Evolutionary conservation across 2,329 filamentous ascomycete genomes (phyloP), one percentile per base, ranked within the genome.

Genomic region (Monosporascus sp.): DNA sequence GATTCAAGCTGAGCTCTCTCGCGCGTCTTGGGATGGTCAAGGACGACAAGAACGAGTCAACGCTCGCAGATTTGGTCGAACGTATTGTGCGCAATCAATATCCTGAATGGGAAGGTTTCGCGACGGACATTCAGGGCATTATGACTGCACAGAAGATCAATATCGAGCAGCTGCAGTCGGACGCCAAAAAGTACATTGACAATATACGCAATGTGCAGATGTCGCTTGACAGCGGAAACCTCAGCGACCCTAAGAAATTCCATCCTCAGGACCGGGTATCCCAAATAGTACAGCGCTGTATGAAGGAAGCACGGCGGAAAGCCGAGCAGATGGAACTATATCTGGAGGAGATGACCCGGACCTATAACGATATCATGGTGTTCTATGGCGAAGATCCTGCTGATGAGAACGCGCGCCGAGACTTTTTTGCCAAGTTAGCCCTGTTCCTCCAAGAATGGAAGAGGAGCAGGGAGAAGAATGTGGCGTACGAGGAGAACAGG

Each of bases 11-110:
- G 16, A 94, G 91, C 67, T 97, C 94, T 6, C 85, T 99, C 48
- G 89, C 90, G 27, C 86, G 94, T 52, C 78, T 99, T 52, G 92
- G 88, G 56, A 97, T 99, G 92, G 90, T 97, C 67, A 99, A 99
- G 75, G 94, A 99, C 68, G 91, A 96, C 76, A 97, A 97, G 80
- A 99, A 99, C 71, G 89, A 97, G 71, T 93, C 91, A 1, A 97
- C 91, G 0, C 88, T 99, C 67, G 91, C 93, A 53, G 94, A 99
- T 71, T 82, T 97, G 44, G 91, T 99, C 44, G 94, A 99, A 73
- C 88, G 93, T 62, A 96, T 97, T 62, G 93, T 97, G 54, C 88
- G 94, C 59, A 94, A 91, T 67, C 93, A 97, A 69, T 99, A 97
- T 62, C 89, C 93, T 2, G 90, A 97, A 70, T 97, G 92, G 89